These are phyloP conservation scores for Kockiozyma suomiensis DNA, from an alignment of 805 yeast genomes.

Conservation along the genomic window DNA sequence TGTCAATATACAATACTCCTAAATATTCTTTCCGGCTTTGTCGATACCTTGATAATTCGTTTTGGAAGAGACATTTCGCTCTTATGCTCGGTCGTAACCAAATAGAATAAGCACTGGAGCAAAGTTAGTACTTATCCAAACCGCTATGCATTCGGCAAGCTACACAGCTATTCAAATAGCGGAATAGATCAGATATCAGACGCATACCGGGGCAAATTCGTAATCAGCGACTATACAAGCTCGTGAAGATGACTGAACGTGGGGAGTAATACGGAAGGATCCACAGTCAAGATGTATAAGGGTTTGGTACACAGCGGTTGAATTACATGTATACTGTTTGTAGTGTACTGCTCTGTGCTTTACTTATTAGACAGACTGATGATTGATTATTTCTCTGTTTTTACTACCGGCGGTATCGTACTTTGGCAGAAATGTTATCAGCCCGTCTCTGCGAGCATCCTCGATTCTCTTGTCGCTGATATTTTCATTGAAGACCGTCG, in stretches of 20 bases:
- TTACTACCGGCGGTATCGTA: conserved; percentile 57
- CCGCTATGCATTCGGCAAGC: no score
- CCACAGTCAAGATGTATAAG: neutral
- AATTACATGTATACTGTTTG: no score
- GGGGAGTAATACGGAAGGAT: neutral
- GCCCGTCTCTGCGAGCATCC: conserved; percentile 47
- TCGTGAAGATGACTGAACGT: neutral
- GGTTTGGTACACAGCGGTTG: neutral
- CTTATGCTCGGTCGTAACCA: neutral
- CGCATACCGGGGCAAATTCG: neutral
- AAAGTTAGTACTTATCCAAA: neutral
- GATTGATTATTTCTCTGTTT: conserved; percentile 55
- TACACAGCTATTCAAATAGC: no score
- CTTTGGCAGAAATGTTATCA: conserved; percentile 51
- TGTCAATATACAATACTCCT: neutral
- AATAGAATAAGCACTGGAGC: neutral
- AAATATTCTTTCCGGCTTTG: neutral
- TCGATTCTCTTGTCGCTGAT: conserved; percentile 54
- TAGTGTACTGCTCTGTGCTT: no score
- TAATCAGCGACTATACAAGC: no score
- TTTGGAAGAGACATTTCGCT: conserved; percentile 63
- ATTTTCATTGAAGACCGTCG: conserved; percentile 47
- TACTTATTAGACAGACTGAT: no score
- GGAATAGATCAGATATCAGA: no score
- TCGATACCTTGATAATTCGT: conserved; percentile 76